Conservation (phyloP, 202 grass and related monocot species). For the Setaria italica region DNA sequence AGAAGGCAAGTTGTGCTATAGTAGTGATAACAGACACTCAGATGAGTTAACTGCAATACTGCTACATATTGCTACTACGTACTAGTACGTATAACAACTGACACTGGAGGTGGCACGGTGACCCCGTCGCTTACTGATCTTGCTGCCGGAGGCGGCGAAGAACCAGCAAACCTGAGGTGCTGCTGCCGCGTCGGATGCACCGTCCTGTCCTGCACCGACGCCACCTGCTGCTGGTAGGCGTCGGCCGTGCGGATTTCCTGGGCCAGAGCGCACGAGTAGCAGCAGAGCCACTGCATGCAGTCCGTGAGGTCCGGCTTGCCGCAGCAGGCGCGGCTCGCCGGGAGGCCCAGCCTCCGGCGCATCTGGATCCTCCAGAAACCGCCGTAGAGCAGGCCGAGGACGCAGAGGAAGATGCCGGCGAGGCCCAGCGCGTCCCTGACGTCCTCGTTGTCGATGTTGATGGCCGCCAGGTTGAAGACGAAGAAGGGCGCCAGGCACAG, state of each 20-base stretch:
- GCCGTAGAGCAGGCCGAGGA: constrained; percentile 75
- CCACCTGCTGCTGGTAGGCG: background rate
- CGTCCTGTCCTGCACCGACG: too few relatives aligned
- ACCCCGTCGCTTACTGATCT: too few relatives aligned
- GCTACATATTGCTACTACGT: too few relatives aligned
- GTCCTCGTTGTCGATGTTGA: constrained; percentile 65
- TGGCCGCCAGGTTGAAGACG: constrained; percentile 81
- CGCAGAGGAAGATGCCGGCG: constrained; percentile 63
- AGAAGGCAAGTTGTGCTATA: too few relatives aligned
- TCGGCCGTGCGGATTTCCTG: constrained; percentile 83
- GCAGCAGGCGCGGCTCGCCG: constrained; percentile 52
- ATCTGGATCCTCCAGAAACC: constrained; percentile 92
- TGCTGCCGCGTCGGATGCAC: too few relatives aligned
- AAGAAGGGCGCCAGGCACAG: constrained; percentile 82
- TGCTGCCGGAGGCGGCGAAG: too few relatives aligned
- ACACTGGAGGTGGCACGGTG: too few relatives aligned
- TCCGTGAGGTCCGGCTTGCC: constrained; percentile 63
- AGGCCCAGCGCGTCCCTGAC: constrained; percentile 56
- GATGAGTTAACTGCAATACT: too few relatives aligned
- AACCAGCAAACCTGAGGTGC: too few relatives aligned
- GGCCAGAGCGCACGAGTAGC: constrained; percentile 68
- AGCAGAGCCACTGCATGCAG: constrained; percentile 74
- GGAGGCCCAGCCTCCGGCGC: constrained; percentile 69
- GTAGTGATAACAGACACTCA: too few relatives aligned
- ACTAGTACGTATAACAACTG: too few relatives aligned